These are phyloP conservation scores for Punica granatum DNA, from an alignment of 345 rosid species.

Conservation along the genomic window DNA sequence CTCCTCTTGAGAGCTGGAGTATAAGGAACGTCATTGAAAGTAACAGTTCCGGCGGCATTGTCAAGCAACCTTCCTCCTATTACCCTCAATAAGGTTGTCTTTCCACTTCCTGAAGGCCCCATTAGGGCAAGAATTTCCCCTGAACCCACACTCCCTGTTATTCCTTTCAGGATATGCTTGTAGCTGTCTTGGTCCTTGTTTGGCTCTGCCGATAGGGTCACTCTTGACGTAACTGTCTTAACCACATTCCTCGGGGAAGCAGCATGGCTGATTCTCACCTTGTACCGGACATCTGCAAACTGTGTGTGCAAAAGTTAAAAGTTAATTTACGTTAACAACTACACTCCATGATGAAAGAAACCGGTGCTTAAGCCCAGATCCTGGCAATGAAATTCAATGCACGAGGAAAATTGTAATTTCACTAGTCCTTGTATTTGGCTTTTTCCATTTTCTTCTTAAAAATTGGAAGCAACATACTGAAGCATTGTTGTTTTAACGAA, in stretches of 20 bases:
- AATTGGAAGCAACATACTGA: too few relatives aligned
- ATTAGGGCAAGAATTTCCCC: slow-evolving; percentile 88
- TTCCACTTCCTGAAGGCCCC: slow-evolving; percentile 99
- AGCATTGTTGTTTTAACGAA: too few relatives aligned
- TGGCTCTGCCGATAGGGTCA: slow-evolving; percentile 31
- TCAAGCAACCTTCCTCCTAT: slow-evolving; percentile 81
- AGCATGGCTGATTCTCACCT: slow-evolving; percentile 41
- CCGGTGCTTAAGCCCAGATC: too few relatives aligned
- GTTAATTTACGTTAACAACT: too few relatives aligned
- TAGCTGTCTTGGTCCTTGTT: slow-evolving; percentile 49
- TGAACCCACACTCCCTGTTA: slow-evolving; percentile 84
- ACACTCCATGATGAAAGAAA: too few relatives aligned
- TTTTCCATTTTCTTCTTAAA: too few relatives aligned
- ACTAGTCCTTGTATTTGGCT: too few relatives aligned
- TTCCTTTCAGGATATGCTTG: slow-evolving; percentile 78
- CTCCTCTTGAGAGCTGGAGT: slow-evolving; percentile 73
- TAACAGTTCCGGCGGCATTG: slow-evolving; percentile 58
- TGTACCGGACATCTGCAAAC: slow-evolving; percentile 89
- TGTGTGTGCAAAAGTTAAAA: slow-evolving; percentile 16
- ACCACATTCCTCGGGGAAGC: slow-evolving; percentile 45
- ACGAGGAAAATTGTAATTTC: too few relatives aligned
- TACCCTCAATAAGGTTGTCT: slow-evolving; percentile 80
- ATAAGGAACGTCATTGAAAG: slow-evolving; percentile 75
- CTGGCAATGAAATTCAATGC: too few relatives aligned
- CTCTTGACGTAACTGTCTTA: slow-evolving; percentile 61